Percentiles rank a stretch among this genome's conserved stretches.
Conservation (phyloP, 805 yeast species). For the Candida sanyiensis region DNA sequence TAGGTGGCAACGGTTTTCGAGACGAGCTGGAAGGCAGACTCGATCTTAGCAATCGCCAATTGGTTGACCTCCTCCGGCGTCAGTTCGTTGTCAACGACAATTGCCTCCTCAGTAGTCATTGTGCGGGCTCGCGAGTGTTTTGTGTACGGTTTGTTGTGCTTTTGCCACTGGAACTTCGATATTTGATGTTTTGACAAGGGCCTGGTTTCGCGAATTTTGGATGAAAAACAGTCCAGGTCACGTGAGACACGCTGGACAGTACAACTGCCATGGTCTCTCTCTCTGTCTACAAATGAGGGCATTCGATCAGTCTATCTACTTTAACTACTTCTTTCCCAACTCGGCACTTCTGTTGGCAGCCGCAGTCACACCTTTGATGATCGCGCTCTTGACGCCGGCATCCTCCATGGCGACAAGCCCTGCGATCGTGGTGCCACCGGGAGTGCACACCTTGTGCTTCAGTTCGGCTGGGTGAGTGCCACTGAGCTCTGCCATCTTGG, state of each 20-base stretch:
- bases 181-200: not conserved
- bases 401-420: constrained; percentile 92
- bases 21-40: constrained; percentile 30
- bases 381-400: constrained; percentile 78
- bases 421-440: constrained; percentile 97
- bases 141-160: constrained; percentile 2
- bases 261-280: too few species aligned
- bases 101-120: constrained; percentile 23
- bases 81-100: constrained; percentile 24
- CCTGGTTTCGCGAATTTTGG: not conserved
- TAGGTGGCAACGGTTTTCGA: constrained; percentile 59
- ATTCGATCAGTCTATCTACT: too few species aligned
- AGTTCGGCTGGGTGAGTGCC: constrained; percentile 86
- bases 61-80: constrained; percentile 29
- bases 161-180: constrained; percentile 3
- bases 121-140: too few species aligned
- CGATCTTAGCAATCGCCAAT: constrained; percentile 27
- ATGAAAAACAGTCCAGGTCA: not conserved
- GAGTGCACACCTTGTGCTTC: constrained; percentile 87
- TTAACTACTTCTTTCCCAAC: constrained; percentile 45
- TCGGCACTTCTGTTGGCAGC: constrained; percentile 76
- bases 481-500: constrained; percentile 77
- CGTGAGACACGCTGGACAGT: too few species aligned
- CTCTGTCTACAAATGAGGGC: not conserved
- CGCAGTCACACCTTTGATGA: constrained; percentile 84